Evolutionary conservation across 768 basidiomycete genomes (phyloP).

Genomic region (Phallus indusiatus): DNA sequence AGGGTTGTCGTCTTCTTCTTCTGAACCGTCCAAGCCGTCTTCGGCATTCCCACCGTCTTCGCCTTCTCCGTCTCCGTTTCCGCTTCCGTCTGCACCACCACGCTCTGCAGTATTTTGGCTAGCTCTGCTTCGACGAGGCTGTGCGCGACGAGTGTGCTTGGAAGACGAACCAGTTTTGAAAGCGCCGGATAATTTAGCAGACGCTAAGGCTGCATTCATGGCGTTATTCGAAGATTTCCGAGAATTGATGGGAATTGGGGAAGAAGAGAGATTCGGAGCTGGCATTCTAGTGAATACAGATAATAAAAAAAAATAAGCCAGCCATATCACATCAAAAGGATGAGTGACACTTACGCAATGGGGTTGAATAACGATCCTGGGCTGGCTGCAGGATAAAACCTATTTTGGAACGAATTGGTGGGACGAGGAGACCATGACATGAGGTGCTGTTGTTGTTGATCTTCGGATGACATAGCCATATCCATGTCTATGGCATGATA

Average conservation of each 20-base stretch:
- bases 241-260: neutral
- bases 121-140: too few species aligned
- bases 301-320: neutral
- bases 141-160: too few species aligned
- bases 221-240: neutral
- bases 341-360: constrained; percentile 45
- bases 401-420: constrained; percentile 52
- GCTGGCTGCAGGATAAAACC: constrained; percentile 54
- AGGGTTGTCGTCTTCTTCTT: too few species aligned
- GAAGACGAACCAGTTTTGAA: too few species aligned
- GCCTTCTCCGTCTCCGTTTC: too few species aligned
- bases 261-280: neutral
- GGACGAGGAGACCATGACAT: constrained; percentile 48
- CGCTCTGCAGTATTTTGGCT: neutral
- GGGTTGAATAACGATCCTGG: constrained; percentile 53
- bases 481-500: too few species aligned
- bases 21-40: too few species aligned
- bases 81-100: neutral
- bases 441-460: neutral
- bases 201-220: neutral
- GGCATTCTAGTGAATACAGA: neutral
- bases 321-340: neutral
- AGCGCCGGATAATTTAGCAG: too few species aligned
- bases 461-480: neutral
- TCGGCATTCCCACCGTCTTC: too few species aligned